Conservation (phyloP, 371 early-diverging fungal genomes). For the Mucor indicus region DNA sequence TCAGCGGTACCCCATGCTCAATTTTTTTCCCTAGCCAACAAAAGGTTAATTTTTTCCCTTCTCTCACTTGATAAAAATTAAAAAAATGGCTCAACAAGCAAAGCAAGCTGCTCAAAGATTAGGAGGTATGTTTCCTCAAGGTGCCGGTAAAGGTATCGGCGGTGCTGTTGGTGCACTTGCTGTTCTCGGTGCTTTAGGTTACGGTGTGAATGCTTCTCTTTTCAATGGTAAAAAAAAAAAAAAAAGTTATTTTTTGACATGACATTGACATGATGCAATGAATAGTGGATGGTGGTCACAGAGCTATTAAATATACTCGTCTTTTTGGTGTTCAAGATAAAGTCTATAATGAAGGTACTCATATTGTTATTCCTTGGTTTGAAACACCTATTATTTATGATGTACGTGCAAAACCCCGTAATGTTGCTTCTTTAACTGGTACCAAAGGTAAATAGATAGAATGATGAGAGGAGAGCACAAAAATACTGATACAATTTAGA, state of each 20-base stretch:
- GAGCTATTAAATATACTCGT: constrained; percentile 97
- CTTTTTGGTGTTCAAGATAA: constrained; percentile 87
- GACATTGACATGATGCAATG: too few relatives aligned
- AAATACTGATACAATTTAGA: constrained; percentile 53
- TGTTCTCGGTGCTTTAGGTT: constrained; percentile 67
- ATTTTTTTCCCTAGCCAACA: too few relatives aligned
- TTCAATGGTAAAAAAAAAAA: constrained; percentile 93
- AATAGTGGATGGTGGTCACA: constrained; percentile 94
- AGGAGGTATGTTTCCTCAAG: constrained; percentile 65
- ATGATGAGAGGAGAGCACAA: neutral
- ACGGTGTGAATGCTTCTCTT: constrained; percentile 71
- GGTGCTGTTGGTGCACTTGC: constrained; percentile 66
- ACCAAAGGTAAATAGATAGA: constrained; percentile 97
- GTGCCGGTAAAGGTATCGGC: constrained; percentile 62
- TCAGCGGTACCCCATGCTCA: too few relatives aligned
- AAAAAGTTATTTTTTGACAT: too few relatives aligned
- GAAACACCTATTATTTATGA: constrained; percentile 96
- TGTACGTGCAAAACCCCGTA: constrained; percentile 96
- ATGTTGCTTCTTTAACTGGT: constrained; percentile 96
- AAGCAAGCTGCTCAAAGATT: constrained; percentile 64
- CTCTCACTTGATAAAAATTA: too few relatives aligned
- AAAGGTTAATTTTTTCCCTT: too few relatives aligned
- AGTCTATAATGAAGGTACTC: constrained; percentile 94
- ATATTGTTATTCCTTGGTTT: constrained; percentile 95
- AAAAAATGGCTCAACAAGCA: constrained; percentile 55